Evolutionary conservation across 768 basidiomycete species (phyloP), one percentile per base, ranked within the genome.

Genomic region (Phaffia australis): DNA sequence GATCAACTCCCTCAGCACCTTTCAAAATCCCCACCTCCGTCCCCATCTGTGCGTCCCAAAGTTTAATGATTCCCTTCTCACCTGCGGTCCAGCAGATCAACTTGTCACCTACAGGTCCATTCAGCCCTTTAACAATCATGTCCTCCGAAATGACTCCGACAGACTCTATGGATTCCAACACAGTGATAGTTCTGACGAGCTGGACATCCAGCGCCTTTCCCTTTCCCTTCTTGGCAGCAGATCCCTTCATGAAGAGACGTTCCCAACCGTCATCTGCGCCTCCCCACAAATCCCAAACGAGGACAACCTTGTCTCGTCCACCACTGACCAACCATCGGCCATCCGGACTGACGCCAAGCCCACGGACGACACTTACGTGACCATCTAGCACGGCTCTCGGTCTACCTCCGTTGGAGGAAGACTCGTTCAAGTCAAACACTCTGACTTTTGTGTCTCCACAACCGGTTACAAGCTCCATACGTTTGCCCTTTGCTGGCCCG

Each of bases 281-380:
- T 16, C 67, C 71, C 3, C 79, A 79, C 35, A 95, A 79, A 72
- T 98, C 88, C 95, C 95, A 99, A 1, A 99, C 80, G 58, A 97
- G 77, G 23, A 90, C 87, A 1, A 98, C 91, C 9, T 89, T 86
- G 76, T 99, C 95, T 66, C 95, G 80, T 30, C 93, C 94, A 19
- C 89, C 93, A 65, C 86, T 91, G 65, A 98, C 79, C 27, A 95
- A 81, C 86, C 87, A 93, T 73, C 84, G 84, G 16, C 93, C 94
- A 74, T 97, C 92, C 8, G 75, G 74, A 4, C 87, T 87, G 27
- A 92, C 83, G 71, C 88, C 90, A 49, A 98, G 80, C 8, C 90
- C 92, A 64, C 95, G 81, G 14, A 94, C 92, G 48, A 98, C 93
- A 48, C 89, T 92, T 51, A 88, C 87, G 76, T 99, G 95, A 0